Percentiles rank a stretch among this genome's conserved stretches.
phyloP scores from a whole-genome alignment of 129 eudicot species.

The Flaveria sonorensis region DNA sequence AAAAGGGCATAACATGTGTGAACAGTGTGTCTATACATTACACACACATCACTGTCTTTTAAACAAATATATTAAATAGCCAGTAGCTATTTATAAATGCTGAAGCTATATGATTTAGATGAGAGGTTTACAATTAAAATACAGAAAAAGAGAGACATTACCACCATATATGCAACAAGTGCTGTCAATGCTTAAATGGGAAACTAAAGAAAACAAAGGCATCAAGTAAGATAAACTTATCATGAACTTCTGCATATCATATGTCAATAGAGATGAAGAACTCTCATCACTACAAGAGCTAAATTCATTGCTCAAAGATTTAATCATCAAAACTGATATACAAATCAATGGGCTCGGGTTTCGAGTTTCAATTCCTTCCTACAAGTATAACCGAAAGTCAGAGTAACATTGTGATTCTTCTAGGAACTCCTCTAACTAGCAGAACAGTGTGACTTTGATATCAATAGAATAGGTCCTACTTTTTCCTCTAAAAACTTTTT shows the following conservation, averaged over 20 bases:
- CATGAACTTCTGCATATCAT: not conserved
- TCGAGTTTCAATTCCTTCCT: slow-evolving; percentile 8
- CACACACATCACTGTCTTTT: not conserved
- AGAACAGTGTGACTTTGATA: not conserved
- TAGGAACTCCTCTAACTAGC: not conserved
- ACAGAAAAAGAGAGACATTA: not conserved
- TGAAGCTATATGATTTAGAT: not conserved
- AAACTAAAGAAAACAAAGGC: slow-evolving; percentile 4
- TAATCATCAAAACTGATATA: slow-evolving; percentile 16
- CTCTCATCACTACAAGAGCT: slow-evolving; percentile 6
- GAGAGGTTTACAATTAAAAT: not conserved
- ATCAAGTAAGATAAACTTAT: not conserved
- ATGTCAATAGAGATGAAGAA: not conserved
- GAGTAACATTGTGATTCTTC: slow-evolving; percentile 1
- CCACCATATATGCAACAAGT: not conserved
- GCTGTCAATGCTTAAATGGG: not conserved
- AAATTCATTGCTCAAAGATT: not conserved
- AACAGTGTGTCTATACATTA: not conserved
- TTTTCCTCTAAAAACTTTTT: too few species aligned
- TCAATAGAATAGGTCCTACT: not conserved
- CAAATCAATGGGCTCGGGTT: not conserved
- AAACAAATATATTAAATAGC: not conserved
- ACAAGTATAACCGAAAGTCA: not conserved
- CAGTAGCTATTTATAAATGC: not conserved
- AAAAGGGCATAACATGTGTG: not conserved